phyloP scores from a whole-genome alignment of 345 rosid species.

The Moricandia moricandioides region DNA sequence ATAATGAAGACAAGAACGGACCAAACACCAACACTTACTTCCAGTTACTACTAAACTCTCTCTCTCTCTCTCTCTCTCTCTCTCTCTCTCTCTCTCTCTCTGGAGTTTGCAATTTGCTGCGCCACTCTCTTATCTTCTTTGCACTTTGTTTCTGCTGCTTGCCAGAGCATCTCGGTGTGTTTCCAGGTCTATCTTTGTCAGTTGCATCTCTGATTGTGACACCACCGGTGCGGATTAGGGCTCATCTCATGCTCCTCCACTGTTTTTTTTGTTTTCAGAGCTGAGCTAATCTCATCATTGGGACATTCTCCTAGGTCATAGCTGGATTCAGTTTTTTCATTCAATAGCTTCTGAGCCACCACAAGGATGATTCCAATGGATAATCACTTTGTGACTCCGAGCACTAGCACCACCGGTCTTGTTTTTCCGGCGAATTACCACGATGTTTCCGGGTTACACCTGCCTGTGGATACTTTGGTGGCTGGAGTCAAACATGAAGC shows the following conservation, averaged over 20 bases:
- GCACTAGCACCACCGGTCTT: slow-evolving; percentile 27
- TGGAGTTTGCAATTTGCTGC: slow-evolving; percentile 29
- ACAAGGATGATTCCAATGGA: slow-evolving; percentile 48
- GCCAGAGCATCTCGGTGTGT: neutral
- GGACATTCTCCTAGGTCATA: neutral
- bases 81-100: neutral
- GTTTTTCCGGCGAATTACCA: slow-evolving; percentile 14
- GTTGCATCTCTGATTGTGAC: neutral
- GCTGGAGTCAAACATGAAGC: slow-evolving; percentile 42
- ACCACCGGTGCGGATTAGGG: neutral
- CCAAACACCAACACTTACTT: slow-evolving; percentile 10
- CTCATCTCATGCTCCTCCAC: neutral
- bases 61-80: neutral
- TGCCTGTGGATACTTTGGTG: slow-evolving; percentile 36
- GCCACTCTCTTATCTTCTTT: slow-evolving; percentile 24
- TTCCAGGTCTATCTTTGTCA: slow-evolving; percentile 5
- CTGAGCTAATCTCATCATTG: neutral
- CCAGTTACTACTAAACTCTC: too few species aligned
- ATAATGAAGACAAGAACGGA: slow-evolving; percentile 16
- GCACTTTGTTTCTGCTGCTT: neutral
- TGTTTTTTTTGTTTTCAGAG: neutral
- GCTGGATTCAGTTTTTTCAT: slow-evolving; percentile 17
- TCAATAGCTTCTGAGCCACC: neutral
- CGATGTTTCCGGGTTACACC: slow-evolving; percentile 17
- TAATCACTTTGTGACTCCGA: slow-evolving; percentile 18